Evolutionary conservation across 192 early-diverging fungal genomes (phyloP), one percentile per base, ranked within the genome.

Genomic region (Allomyces macrogynus): DNA sequence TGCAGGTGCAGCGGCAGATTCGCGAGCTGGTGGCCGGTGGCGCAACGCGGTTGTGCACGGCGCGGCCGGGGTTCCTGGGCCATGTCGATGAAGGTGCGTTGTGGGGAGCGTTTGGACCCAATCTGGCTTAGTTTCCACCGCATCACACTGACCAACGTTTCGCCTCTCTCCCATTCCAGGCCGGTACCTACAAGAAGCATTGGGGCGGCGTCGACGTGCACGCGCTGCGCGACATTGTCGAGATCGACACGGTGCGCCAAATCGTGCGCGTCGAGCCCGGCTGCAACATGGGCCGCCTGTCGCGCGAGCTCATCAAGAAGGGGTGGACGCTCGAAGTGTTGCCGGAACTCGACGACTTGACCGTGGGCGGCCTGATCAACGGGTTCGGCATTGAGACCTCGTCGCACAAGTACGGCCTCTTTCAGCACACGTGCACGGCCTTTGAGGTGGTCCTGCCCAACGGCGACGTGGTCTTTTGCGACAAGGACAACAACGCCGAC

Each of bases 351-450:
- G 74, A 76, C 42, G 74, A 76, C 23, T 64, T 76, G 60, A 76
- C 74, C 23, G 67, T 71, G 26, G 74, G 74, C 43, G 74, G 74
- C 64, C 66, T 76, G 69, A 64, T 76, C 40, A 68, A 68, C 32
- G 74, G 74, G 10, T 72, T 70, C 63, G 74, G 74, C 44, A 67
- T 76, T 62, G 71, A 76, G 44, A 67, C 65, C 23, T 72, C 71
- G 24, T 73, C 71, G 44, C 74, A 76, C 69, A 76, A 72, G 61
- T 73, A 76, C 68, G 74, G 74, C 22, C 66, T 76, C 12, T 69
- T 73, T 63, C 66, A 72, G 43, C 67, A 76, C 62, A 73, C 70
- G 26, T 57, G 66, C 60, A 62, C 64, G 18, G 64, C 71, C 10
- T 66, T 65, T 61, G 74, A 76, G 16, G 64, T 76, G 27, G 67